A percentile compares a stretch with the other conserved stretches of the same genome.
Evolutionary conservation across 2,329 filamentous ascomycete genomes (phyloP).

Genomic region (Colletotrichum lini): DNA sequence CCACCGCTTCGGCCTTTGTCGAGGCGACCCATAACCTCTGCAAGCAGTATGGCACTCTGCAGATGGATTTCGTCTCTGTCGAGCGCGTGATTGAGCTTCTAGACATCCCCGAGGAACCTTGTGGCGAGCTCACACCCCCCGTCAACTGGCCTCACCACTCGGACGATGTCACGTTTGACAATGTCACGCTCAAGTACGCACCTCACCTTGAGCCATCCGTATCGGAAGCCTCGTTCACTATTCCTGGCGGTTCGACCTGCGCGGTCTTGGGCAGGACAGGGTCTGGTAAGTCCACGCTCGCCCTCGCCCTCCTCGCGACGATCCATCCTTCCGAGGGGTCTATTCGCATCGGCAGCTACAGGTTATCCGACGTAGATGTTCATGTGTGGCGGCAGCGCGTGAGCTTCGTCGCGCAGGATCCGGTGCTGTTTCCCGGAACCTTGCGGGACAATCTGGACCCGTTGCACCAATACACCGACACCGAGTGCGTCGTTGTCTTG

Average conservation of each 20-base stretch:
- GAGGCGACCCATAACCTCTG: slow-evolving; percentile 81
- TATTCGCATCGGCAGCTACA: slow-evolving; percentile 68
- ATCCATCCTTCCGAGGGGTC: slow-evolving; percentile 65
- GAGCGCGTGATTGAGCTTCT: slow-evolving; percentile 88
- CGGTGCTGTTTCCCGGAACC: slow-evolving; percentile 72
- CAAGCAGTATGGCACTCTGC: slow-evolving; percentile 84
- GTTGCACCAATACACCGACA: slow-evolving; percentile 69
- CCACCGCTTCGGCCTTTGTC: slow-evolving; percentile 79
- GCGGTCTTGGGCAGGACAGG: slow-evolving; percentile 86
- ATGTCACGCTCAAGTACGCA: slow-evolving; percentile 85
- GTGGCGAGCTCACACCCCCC: slow-evolving; percentile 77
- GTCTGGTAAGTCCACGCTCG: slow-evolving; percentile 87
- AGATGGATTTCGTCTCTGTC: slow-evolving; percentile 93
- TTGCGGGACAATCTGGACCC: slow-evolving; percentile 79
- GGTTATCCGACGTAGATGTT: slow-evolving; percentile 68
- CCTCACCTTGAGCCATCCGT: slow-evolving; percentile 82
- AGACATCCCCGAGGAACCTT: slow-evolving; percentile 81
- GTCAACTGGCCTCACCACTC: slow-evolving; percentile 82
- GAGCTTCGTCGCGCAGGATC: slow-evolving; percentile 76
- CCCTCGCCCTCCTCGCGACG: slow-evolving; percentile 71
- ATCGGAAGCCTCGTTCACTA: slow-evolving; percentile 76
- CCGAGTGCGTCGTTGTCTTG: slow-evolving; percentile 66
- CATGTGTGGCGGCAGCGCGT: slow-evolving; percentile 70
- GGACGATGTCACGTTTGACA: slow-evolving; percentile 82
- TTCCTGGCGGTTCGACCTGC: slow-evolving; percentile 75